Evolutionary conservation across 352 stramenopile genomes (phyloP), one percentile per base, ranked within the genome.

Genomic region (Peronospora destructor): DNA sequence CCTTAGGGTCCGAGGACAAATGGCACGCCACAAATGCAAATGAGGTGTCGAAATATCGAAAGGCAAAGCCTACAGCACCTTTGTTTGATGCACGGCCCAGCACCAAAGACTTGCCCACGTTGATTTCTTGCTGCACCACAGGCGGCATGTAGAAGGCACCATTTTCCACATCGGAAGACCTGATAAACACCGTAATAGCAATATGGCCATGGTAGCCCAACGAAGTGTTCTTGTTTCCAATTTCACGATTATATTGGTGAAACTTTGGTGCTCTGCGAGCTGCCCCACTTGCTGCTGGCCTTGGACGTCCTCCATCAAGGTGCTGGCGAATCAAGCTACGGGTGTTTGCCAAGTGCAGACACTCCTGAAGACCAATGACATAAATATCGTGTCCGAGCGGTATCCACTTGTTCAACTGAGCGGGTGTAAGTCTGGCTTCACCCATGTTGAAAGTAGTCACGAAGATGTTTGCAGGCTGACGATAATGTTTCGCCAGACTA

Each of bases 201-300:
- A 96, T 95, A 57, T 87, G 86, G 17, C 84, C 76, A 48, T 95
- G 85, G 38, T 89, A 95, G 6, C 83, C 82, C 10, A 95, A 64
- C 14, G 76, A 73, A 3, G 76, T 94, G 43, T 85, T 91, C 21
- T 70, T 79, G 41, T 71, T 84, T 17, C 84, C 85, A 33, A 95
- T 95, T 46, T 90, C 75, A 34, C 76, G 78, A 34, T 70, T 68
- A 48, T 81, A 95, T 49, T 85, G 71, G 4, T 68, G 64, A 17
- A 76, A 82, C 17, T 56, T 64, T 7, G 61, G 59, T 19, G 43
- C 36, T 53, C 42, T 56, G 9, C 49, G 40, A 6, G 49, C 35
- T 14, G 53, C 35, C 7, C 49, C 52, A 61, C 37, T 59, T 23
- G 41, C 30, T 73, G 45, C 17, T 56, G 54, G 58, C 49, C 39